Conservation (phyloP, 2,329 filamentous ascomycete species). For the Cyphellophora attinorum region DNA sequence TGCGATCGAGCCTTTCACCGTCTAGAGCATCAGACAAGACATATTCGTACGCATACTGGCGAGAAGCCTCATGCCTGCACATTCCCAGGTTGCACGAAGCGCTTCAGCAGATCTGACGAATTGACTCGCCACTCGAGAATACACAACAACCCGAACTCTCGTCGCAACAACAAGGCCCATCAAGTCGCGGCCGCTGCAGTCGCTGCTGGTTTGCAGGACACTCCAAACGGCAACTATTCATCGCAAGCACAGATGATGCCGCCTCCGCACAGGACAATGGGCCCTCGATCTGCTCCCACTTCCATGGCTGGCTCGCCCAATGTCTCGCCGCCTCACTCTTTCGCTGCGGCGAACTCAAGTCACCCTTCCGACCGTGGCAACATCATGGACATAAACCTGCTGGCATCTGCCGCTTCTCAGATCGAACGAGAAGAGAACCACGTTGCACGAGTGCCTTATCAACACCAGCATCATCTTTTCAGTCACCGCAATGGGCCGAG, state of each 20-base stretch:
- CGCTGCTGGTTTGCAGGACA: conserved; percentile 44
- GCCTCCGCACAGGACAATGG: conserved; percentile 60
- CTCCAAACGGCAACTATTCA: conserved; percentile 30
- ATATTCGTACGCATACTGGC: conserved; percentile 94
- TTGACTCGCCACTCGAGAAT: conserved; percentile 94
- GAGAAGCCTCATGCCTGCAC: conserved; percentile 97
- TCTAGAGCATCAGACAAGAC: conserved; percentile 81
- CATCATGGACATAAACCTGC: conserved; percentile 55
- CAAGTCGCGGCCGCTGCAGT: conserved; percentile 50
- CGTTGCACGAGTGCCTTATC: conserved; percentile 27
- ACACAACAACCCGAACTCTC: conserved; percentile 97
- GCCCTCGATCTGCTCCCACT: conserved; percentile 77
- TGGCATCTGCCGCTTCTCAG: conserved; percentile 60
- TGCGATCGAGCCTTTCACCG: conserved; percentile 99
- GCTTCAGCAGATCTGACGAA: conserved; percentile 93
- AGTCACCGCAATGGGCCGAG: conserved; percentile 33
- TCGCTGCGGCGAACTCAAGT: conserved; percentile 45
- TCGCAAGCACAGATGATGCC: conserved; percentile 61
- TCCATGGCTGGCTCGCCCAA: conserved; percentile 88
- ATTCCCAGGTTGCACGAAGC: conserved; percentile 91
- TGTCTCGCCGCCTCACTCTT: conserved; percentile 88
- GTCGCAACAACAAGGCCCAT: conserved; percentile 78
- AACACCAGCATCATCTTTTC: conserved; percentile 38
- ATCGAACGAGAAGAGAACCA: conserved; percentile 52
- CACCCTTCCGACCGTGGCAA: conserved; percentile 40